Conservation (phyloP, 805 yeast species). For the Candida lessepsii region DNA sequence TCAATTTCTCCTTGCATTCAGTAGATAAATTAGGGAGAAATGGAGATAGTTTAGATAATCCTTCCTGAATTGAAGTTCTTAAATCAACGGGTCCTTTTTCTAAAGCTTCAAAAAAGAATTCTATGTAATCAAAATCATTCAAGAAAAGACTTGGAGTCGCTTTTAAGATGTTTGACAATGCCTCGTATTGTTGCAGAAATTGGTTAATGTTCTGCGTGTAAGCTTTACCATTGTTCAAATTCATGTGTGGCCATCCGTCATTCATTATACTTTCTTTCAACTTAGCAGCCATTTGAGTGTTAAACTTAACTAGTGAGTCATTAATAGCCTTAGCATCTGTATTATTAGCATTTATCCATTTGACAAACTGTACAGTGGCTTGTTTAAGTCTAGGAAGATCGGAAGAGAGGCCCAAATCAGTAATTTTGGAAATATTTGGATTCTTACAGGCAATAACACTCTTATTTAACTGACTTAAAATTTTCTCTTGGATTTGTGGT, state of each 20-base stretch:
- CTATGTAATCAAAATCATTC: slow-evolving; percentile 50
- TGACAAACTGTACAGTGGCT: slow-evolving; percentile 59
- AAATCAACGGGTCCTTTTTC: slow-evolving; percentile 62
- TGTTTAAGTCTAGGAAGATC: slow-evolving; percentile 52
- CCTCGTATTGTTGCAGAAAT: slow-evolving; percentile 71
- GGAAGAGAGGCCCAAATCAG: slow-evolving; percentile 61
- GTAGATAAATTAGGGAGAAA: slow-evolving; percentile 43
- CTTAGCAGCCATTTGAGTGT: slow-evolving; percentile 48
- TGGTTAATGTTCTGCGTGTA: slow-evolving; percentile 38
- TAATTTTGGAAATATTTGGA: slow-evolving; percentile 44
- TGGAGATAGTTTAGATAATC: slow-evolving; percentile 57
- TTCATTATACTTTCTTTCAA: slow-evolving; percentile 51
- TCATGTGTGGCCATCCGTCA: slow-evolving; percentile 61
- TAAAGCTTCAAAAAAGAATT: slow-evolving; percentile 70
- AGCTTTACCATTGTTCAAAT: slow-evolving; percentile 32
- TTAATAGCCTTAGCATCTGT: slow-evolving; percentile 14
- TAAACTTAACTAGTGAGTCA: slow-evolving; percentile 26
- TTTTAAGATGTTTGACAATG: slow-evolving; percentile 65
- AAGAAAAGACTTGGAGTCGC: slow-evolving; percentile 42
- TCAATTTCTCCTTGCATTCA: slow-evolving; percentile 42
- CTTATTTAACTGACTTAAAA: slow-evolving; percentile 48
- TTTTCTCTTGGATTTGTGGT: slow-evolving; percentile 52
- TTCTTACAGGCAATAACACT: slow-evolving; percentile 52
- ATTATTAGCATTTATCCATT: slow-evolving; percentile 47
- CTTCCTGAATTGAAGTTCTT: slow-evolving; percentile 67